Percentiles rank a stretch among this genome's conserved stretches.
phyloP scores from a whole-genome alignment of 108 stramenopile species.

The Schizochytrium sp. region DNA sequence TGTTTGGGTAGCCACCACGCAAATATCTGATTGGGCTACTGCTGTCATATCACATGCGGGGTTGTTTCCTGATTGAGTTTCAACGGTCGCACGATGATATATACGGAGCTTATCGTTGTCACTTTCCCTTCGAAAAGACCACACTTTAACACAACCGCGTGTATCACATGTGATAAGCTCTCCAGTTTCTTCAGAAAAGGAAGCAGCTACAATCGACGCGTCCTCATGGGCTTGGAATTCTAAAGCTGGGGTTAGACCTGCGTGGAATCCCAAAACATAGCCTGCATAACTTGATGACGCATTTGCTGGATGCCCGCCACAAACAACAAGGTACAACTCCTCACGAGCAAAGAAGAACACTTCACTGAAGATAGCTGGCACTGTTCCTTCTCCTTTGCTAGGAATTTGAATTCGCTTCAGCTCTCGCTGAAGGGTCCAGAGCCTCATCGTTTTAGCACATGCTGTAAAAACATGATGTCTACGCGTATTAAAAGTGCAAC shows the following conservation, averaged over 20 bases:
- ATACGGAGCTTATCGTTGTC: background rate
- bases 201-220: constrained; percentile 15
- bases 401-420: background rate
- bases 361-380: background rate
- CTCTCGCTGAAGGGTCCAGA: constrained; percentile 22
- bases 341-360: constrained; percentile 34
- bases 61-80: background rate
- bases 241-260: background rate
- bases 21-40: background rate
- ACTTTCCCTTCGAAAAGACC: background rate
- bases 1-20: background rate
- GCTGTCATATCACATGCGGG: background rate
- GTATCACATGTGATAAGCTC: constrained; percentile 48
- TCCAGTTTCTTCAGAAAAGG: background rate
- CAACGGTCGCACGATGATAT: background rate
- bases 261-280: constrained; percentile 23
- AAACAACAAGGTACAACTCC: background rate
- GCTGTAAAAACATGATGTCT: constrained; percentile 19
- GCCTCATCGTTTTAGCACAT: background rate
- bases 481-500: constrained; percentile 32
- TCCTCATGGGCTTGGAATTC: constrained; percentile 14
- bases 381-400: background rate
- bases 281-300: constrained; percentile 11
- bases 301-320: background rate
- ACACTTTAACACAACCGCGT: background rate